Evolutionary conservation across 2,329 filamentous ascomycete species (phyloP), one percentile per base, ranked within the genome.

Genomic region (Trichophyton benhamiae): DNA sequence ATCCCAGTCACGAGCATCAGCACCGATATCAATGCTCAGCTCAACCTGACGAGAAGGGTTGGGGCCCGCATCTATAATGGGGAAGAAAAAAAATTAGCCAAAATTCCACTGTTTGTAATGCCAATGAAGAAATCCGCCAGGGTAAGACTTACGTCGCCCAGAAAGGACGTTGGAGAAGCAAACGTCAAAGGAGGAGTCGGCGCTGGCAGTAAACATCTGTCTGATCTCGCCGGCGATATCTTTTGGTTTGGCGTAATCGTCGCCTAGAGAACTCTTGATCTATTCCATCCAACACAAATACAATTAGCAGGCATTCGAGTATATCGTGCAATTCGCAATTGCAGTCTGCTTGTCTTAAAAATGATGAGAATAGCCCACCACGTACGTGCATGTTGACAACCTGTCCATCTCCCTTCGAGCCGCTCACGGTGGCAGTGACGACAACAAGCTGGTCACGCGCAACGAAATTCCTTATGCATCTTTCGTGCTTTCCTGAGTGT

Each of bases 401-500:
- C 84, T 95, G 91, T 60, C 94, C 94, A 79, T 99, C 94, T 62
- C 91, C 92, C 77, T 87, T 89, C 67, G 78, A 78, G n/a, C 94
- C 94, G 72, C 87, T 84, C 61, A 96, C 82, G 63, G 85, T 96
- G 61, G 91, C 89, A 62, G 92, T 97, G 60, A 99, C 92, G 38
- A 97, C 92, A 48, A 99, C 94, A 66, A 99, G 80, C 66, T 94
- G 95, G 72, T 96, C 91, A 76, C 85, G 88, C 64, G 84, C 83
- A 67, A 96, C 91, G 75, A 96, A 99, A 79, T 99, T 99, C 74
- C 92, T 85, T 75, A 99, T 88, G 79, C 94, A 99, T 78, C 92
- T 84, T 78, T 92, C 88, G 71, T 86, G 83, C 70, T 82, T 84
- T 53, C 75, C 75, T 64, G 79, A 79, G 69, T 87, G 84, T 73